These are phyloP conservation scores for Madurella mycetomatis DNA, from an alignment of 2,329 filamentous ascomycete species.

Conservation along the genomic window DNA sequence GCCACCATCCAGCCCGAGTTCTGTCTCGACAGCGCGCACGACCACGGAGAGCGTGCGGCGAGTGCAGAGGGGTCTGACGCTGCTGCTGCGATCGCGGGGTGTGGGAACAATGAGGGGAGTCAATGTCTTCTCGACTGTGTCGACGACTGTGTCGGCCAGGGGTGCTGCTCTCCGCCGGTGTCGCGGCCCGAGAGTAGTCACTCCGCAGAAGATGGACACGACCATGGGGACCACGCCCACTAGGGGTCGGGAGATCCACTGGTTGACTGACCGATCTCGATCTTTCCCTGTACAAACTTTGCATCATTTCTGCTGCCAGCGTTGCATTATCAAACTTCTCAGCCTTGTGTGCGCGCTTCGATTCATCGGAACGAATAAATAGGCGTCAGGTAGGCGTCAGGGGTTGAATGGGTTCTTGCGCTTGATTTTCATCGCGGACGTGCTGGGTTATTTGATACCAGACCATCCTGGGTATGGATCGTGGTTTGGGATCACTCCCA, in stretches of 20 bases:
- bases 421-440: no score
- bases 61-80: conserved; percentile 31
- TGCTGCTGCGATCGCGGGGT: conserved; percentile 14
- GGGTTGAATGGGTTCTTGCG: no score
- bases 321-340: no score
- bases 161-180: conserved; percentile 38
- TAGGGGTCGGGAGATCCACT: background rate
- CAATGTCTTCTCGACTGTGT: conserved; percentile 48
- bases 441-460: no score
- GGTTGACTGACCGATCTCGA: background rate
- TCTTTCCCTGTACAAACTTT: background rate
- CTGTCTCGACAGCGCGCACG: conserved; percentile 49
- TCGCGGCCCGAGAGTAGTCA: conserved; percentile 34
- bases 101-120: conserved; percentile 30
- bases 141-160: conserved; percentile 43
- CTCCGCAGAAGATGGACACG: conserved; percentile 27
- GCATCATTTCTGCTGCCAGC: background rate
- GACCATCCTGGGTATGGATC: no score
- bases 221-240: conserved; percentile 7
- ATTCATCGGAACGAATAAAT: no score
- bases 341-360: background rate
- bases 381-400: no score
- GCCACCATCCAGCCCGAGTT: conserved; percentile 97
- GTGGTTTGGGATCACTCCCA: no score
- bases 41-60: conserved; percentile 33